Conservation (phyloP, 805 yeast species). For the Myxozyma mucilagina region DNA sequence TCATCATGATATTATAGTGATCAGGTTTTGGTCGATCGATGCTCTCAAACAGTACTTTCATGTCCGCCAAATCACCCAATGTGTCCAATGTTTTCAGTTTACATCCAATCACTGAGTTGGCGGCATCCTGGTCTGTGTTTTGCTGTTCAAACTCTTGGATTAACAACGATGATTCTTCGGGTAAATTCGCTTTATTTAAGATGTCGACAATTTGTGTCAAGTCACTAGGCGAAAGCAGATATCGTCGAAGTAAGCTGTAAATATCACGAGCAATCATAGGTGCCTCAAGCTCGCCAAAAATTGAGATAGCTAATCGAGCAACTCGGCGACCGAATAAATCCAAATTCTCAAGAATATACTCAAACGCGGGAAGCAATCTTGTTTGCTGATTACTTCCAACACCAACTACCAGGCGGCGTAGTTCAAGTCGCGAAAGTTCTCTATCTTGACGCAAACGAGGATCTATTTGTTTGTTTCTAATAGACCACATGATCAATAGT, state of each 20-base stretch:
- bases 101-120: slow-evolving; percentile 5
- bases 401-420: slow-evolving; percentile 9
- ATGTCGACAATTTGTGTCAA: slow-evolving; percentile 4
- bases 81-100: slow-evolving; percentile 20
- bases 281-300: slow-evolving; percentile 11
- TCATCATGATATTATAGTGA: slow-evolving; percentile 25
- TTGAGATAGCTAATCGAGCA: slow-evolving; percentile 5
- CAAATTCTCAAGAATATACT: background rate
- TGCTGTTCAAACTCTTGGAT: slow-evolving; percentile 2
- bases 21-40: slow-evolving; percentile 6
- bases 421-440: background rate
- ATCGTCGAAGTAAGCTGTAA: slow-evolving; percentile 1
- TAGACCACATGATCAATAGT: slow-evolving; percentile 11
- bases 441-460: slow-evolving; percentile 7
- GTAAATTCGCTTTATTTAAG: background rate
- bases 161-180: slow-evolving; percentile 11
- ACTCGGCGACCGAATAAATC: slow-evolving; percentile 15
- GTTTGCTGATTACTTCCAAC: slow-evolving; percentile 1
- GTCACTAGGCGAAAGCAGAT: slow-evolving; percentile 8
- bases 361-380: background rate
- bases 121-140: background rate
- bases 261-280: slow-evolving; percentile 10
- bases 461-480: slow-evolving; percentile 2
- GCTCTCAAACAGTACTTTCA: slow-evolving; percentile 26
- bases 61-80: slow-evolving; percentile 9